Evolutionary conservation across 805 yeast genomes (phyloP).

Genomic region (Cyberlindnera meyerae): DNA sequence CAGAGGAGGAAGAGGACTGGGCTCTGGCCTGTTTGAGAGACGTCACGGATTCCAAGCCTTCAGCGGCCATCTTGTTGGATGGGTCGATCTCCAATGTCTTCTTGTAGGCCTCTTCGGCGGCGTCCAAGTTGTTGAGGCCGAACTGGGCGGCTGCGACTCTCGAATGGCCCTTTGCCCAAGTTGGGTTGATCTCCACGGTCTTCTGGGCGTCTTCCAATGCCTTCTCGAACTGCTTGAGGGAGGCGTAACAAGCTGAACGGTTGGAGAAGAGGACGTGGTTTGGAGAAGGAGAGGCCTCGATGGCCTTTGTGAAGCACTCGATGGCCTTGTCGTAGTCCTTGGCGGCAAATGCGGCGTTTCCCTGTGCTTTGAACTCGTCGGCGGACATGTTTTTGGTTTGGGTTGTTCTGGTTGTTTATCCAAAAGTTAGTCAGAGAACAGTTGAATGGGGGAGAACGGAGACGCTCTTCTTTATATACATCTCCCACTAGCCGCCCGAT

Average conservation of each 20-base stretch:
- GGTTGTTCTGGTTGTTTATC: background rate
- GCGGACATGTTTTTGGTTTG: slow-evolving; percentile 45
- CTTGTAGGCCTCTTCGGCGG: slow-evolving; percentile 64
- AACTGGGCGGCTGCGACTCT: slow-evolving; percentile 90
- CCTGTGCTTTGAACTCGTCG: slow-evolving; percentile 82
- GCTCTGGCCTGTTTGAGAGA: slow-evolving; percentile 47
- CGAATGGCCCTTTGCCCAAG: slow-evolving; percentile 95
- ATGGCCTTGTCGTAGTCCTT: slow-evolving; percentile 80
- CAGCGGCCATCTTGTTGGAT: slow-evolving; percentile 77
- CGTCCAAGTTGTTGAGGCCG: slow-evolving; percentile 79
- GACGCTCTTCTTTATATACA: background rate
- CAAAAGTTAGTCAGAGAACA: background rate
- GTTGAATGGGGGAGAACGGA: slow-evolving; percentile 1
- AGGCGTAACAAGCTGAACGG: slow-evolving; percentile 88
- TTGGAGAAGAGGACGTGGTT: slow-evolving; percentile 92
- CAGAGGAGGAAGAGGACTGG: too few relatives aligned
- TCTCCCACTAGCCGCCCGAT: background rate
- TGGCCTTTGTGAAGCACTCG: slow-evolving; percentile 79
- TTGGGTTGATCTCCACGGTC: slow-evolving; percentile 72
- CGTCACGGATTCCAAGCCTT: slow-evolving; percentile 70
- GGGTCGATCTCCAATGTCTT: slow-evolving; percentile 82
- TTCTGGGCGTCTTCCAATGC: slow-evolving; percentile 85
- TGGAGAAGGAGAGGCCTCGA: slow-evolving; percentile 73
- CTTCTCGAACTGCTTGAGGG: slow-evolving; percentile 62
- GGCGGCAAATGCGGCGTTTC: slow-evolving; percentile 87